Percentiles rank a stretch among this genome's conserved stretches.
phyloP scores from a whole-genome alignment of 371 early-diverging fungal species.

The Entomophthora muscae region DNA sequence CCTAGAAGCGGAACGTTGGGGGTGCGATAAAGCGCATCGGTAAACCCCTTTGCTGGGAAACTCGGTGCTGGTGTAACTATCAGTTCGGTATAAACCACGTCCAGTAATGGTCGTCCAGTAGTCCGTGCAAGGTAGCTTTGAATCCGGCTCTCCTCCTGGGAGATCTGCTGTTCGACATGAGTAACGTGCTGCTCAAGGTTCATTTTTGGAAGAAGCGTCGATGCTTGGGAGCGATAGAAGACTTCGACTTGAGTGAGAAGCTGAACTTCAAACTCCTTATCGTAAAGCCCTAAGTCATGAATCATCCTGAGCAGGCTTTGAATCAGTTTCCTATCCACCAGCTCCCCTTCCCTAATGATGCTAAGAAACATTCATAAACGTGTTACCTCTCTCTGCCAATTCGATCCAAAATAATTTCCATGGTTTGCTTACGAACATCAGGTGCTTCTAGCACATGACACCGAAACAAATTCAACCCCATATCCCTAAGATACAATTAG shows the following conservation, averaged over 20 bases:
- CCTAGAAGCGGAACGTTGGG: not conserved
- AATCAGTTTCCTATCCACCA: not conserved
- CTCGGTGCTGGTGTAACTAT: not conserved
- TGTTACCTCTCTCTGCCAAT: not conserved
- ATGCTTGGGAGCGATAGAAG: not conserved
- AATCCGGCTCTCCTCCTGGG: not conserved
- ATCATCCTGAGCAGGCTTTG: not conserved
- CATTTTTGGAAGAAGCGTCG: not conserved
- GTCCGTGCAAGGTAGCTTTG: not conserved
- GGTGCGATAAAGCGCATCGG: not conserved
- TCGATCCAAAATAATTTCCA: not conserved
- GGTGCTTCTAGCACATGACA: not conserved
- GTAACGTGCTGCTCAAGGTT: not conserved
- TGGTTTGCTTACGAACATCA: not conserved
- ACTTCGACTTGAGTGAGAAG: not conserved
- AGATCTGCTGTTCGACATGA: not conserved
- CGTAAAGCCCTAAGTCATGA: not conserved
- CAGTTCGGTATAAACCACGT: not conserved
- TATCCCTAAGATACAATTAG: not conserved
- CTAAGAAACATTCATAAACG: not conserved
- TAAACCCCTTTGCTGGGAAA: not conserved
- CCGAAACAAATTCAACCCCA: constrained; percentile 1
- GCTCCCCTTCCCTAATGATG: not conserved
- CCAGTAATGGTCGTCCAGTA: not conserved
- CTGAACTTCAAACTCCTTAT: not conserved